phyloP scores from a whole-genome alignment of 208 protist species.

The Acanthamoeba royreba region DNA sequence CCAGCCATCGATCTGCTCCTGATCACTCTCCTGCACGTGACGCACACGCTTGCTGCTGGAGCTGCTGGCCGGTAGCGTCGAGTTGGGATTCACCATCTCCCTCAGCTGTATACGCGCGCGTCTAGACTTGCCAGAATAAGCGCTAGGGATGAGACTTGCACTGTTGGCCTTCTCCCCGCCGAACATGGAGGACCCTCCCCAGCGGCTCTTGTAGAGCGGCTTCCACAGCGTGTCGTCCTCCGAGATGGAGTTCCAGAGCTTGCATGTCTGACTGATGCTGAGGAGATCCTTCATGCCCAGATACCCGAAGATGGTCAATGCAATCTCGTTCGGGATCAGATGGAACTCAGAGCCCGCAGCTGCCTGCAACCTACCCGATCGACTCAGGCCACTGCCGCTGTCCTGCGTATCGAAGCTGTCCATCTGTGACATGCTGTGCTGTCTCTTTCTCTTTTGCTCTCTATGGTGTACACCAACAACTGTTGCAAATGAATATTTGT shows the following conservation, averaged over 20 bases:
- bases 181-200: neutral
- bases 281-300: neutral
- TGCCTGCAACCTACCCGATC: neutral
- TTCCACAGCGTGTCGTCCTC: constrained; percentile 35
- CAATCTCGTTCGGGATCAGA: neutral
- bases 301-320: neutral
- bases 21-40: too few species aligned
- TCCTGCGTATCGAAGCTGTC: neutral
- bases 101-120: too few species aligned
- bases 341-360: neutral
- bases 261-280: neutral
- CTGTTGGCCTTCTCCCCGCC: neutral
- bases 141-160: too few species aligned
- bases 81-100: too few species aligned
- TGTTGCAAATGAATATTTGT: too few species aligned
- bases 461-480: too few species aligned
- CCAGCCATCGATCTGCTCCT: neutral
- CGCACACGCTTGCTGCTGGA: too few species aligned
- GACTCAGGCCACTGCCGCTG: neutral
- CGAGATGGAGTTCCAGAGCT: neutral
- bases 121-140: too few species aligned
- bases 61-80: too few species aligned
- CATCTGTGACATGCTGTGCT: neutral
- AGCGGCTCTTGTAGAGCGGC: neutral
- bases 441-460: neutral